These are phyloP conservation scores for Saccharum officinarum DNA, from an alignment of 176 grass and related monocot genomes.

Conservation along the genomic window DNA sequence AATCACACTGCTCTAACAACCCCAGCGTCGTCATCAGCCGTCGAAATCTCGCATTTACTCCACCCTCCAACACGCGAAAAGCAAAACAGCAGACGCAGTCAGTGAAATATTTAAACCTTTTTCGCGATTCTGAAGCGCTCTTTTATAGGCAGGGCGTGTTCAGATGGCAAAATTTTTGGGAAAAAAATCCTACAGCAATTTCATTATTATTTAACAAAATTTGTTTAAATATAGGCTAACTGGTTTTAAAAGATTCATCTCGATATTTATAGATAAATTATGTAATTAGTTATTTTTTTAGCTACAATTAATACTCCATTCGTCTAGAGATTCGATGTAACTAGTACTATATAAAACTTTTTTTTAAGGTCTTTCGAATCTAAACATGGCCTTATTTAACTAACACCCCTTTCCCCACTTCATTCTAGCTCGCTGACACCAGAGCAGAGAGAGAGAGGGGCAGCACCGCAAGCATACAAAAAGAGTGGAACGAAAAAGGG, in stretches of 20 bases:
- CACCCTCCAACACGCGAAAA: background rate
- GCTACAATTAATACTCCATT: too few species aligned
- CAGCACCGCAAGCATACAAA: slow-evolving; percentile 10
- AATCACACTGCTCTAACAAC: slow-evolving; percentile 2
- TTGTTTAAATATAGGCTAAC: too few species aligned
- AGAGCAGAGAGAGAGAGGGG: background rate
- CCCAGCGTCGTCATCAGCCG: background rate
- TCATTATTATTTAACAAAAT: too few species aligned
- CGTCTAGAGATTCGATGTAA: too few species aligned
- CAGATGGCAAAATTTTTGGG: too few species aligned
- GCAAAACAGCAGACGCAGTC: background rate
- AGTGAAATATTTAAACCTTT: background rate
- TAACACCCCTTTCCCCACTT: background rate
- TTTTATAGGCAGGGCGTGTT: too few species aligned
- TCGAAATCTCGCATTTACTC: slow-evolving; percentile 15
- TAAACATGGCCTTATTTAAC: background rate
- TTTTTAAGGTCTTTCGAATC: too few species aligned
- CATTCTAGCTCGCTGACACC: slow-evolving; percentile 17
- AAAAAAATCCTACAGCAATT: too few species aligned
- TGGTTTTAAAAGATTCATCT: too few species aligned
- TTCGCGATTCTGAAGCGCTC: background rate
- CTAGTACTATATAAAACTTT: too few species aligned
- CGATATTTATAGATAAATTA: too few species aligned
- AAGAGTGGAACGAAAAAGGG: slow-evolving; percentile 6
- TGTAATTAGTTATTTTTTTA: too few species aligned